Conservation (phyloP, 108 stramenopile genomes). For the Cyclotella kingstonii region DNA sequence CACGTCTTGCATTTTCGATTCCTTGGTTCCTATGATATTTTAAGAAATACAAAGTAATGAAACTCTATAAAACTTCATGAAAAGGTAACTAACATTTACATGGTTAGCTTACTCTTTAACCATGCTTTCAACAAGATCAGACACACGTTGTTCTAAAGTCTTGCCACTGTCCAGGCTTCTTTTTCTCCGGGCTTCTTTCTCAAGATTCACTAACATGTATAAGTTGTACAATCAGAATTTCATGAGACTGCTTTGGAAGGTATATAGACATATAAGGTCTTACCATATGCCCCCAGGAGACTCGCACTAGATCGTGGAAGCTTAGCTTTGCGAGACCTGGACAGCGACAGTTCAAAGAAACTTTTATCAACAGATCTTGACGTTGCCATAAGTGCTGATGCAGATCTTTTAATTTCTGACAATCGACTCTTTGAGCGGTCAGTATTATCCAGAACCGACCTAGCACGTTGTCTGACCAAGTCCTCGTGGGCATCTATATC, state of each 20-base stretch:
- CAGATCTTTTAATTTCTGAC: constrained; percentile 6
- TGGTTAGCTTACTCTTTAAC: constrained; percentile 41
- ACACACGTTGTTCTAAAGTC: constrained; percentile 4
- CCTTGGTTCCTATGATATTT: constrained; percentile 19
- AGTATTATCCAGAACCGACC: constrained; percentile 9
- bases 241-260: no score
- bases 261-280: neutral
- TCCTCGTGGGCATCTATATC: constrained; percentile 42
- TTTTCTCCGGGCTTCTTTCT: constrained; percentile 42
- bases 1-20: constrained; percentile 40
- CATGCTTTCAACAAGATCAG: constrained; percentile 20
- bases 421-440: constrained; percentile 1
- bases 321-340: constrained; percentile 39
- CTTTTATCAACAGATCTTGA: constrained; percentile 13
- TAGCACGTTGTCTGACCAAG: constrained; percentile 29
- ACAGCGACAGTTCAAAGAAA: constrained; percentile 45
- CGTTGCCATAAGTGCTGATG: constrained; percentile 22
- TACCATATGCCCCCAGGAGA: constrained; percentile 58
- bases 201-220: constrained; percentile 58
- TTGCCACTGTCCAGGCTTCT: constrained; percentile 13
- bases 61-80: no score
- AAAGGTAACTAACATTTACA: no score
- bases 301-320: constrained; percentile 32
- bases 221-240: no score
- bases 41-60: neutral